These are phyloP conservation scores for Fusarium sulawesiense DNA, from an alignment of 2,329 filamentous ascomycete species.

Conservation along the genomic window DNA sequence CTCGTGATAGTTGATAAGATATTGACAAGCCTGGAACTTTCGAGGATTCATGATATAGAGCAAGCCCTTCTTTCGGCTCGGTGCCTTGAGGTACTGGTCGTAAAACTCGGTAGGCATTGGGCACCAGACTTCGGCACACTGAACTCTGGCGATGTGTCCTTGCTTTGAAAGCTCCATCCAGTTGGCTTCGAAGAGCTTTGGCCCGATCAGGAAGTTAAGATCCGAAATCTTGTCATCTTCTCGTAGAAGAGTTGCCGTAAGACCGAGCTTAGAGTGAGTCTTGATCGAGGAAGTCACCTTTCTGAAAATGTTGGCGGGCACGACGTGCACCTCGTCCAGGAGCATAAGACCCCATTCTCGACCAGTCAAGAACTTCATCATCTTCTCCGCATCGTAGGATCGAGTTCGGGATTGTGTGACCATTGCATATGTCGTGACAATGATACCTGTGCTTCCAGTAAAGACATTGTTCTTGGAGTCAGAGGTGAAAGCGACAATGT, in stretches of 20 bases:
- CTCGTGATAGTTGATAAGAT: conserved; percentile 98
- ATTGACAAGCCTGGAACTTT: conserved; percentile 97
- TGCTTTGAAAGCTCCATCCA: conserved; percentile 99
- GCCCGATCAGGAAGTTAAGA: conserved; percentile 96
- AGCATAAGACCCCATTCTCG: conserved; percentile 98
- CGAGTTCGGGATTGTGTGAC: conserved; percentile 90
- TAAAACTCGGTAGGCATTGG: conserved; percentile 99
- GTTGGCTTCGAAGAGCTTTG: conserved; percentile 97
- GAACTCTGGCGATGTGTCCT: conserved; percentile 95
- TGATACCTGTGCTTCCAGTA: conserved; percentile 89
- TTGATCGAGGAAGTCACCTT: conserved; percentile 94
- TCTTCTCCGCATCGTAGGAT: conserved; percentile 93
- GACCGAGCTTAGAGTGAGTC: conserved; percentile 91
- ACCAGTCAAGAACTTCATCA: conserved; percentile 92
- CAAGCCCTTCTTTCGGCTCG: conserved; percentile 59
- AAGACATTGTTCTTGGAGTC: conserved; percentile 86
- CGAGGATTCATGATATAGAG: conserved; percentile 98
- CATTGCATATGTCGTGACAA: conserved; percentile 99
- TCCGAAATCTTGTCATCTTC: conserved; percentile 99
- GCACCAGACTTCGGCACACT: conserved; percentile 99
- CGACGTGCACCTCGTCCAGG: conserved; percentile 96
- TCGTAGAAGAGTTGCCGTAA: conserved; percentile 92
- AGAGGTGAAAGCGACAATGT: conserved; percentile 94
- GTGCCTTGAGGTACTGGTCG: conserved; percentile 85
- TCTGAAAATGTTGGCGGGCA: conserved; percentile 95